These are phyloP conservation scores for Lentinus brumalis DNA, from an alignment of 768 basidiomycete species.

Conservation along the genomic window DNA sequence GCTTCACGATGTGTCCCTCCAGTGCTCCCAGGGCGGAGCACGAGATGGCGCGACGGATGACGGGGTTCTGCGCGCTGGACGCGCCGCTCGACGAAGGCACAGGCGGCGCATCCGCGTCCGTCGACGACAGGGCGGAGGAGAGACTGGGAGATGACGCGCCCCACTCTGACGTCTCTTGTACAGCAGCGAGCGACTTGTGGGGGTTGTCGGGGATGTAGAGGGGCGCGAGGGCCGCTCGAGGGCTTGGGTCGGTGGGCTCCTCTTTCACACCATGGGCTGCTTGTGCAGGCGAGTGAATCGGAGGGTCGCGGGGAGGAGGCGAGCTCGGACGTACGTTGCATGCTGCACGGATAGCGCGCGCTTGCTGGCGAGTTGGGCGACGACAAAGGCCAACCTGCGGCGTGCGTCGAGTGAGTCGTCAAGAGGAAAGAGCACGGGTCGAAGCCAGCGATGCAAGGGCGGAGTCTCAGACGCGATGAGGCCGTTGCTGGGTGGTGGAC, in stretches of 20 bases:
- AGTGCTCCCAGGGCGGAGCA: slow-evolving; percentile 11
- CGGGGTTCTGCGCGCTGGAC: background rate
- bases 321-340: slow-evolving; percentile 2
- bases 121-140: slow-evolving; percentile 8
- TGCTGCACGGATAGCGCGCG: slow-evolving; percentile 4
- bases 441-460: background rate
- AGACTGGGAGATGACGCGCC: slow-evolving; percentile 8
- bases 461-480: background rate
- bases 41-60: slow-evolving; percentile 14
- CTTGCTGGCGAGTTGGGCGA: background rate
- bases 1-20: slow-evolving; percentile 35
- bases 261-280: background rate
- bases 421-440: background rate
- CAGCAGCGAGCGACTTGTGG: background rate
- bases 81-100: background rate
- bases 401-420: background rate
- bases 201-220: slow-evolving; percentile 7
- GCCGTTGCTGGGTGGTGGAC: background rate
- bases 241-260: background rate
- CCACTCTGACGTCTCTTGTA: background rate
- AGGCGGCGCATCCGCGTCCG: slow-evolving; percentile 1
- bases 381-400: background rate
- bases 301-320: background rate
- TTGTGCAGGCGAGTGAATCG: background rate
- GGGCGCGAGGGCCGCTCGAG: background rate